Conservation (phyloP, 441 rosid species). For the Croton laevigatus region DNA sequence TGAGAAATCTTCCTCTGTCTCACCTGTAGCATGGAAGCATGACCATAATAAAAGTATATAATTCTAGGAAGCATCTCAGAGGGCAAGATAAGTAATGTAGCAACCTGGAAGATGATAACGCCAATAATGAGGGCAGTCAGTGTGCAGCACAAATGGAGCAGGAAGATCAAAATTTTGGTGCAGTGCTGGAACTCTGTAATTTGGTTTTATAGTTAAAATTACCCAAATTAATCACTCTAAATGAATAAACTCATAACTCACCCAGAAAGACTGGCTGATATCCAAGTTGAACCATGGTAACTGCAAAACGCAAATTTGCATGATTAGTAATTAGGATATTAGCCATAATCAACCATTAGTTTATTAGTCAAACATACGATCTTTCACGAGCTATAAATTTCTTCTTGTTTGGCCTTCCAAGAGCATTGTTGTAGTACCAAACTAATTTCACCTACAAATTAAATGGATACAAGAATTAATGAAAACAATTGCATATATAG, state of each 20-base stretch:
- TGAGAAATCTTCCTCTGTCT: conserved; percentile 91
- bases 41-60: conserved; percentile 17
- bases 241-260: conserved; percentile 23
- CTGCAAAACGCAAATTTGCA: conserved; percentile 31
- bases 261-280: conserved; percentile 98
- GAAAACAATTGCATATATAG: not conserved
- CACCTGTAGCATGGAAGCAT: conserved; percentile 48
- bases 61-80: conserved; percentile 14
- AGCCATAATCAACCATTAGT: not conserved
- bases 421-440: conserved; percentile 88
- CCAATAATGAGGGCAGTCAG: conserved; percentile 99
- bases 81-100: conserved; percentile 16
- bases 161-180: conserved; percentile 97
- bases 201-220: conserved; percentile 8
- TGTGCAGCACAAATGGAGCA: conserved; percentile 88
- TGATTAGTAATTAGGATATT: conserved; percentile 9
- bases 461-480: not conserved
- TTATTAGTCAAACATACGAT: conserved; percentile 43
- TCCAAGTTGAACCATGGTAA: conserved; percentile 93
- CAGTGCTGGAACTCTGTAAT: conserved; percentile 71
- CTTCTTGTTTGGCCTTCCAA: conserved; percentile 81
- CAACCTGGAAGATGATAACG: conserved; percentile 89
- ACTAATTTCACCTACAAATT: conserved; percentile 73
- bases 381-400: conserved; percentile 75
- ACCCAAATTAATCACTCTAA: conserved; percentile 7